A percentile compares a stretch with the other conserved stretches of the same genome.
Evolutionary conservation across 768 basidiomycete genomes (phyloP).

Genomic region (Lactifluus echinatus): DNA sequence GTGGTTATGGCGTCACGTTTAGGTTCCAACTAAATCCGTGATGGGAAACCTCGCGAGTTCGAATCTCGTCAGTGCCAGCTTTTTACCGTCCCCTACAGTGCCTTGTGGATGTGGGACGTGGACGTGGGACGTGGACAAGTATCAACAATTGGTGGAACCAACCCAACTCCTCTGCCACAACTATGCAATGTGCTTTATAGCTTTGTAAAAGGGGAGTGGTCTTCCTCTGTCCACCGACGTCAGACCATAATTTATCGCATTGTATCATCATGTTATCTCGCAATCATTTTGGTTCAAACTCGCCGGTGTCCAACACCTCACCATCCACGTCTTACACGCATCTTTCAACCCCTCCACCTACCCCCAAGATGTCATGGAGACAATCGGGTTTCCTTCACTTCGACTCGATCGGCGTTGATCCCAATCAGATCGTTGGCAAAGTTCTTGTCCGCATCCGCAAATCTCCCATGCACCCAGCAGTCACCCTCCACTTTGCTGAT

Average conservation of each 20-base stretch:
- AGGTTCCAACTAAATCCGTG: conserved; percentile 39
- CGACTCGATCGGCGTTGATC: conserved; percentile 26
- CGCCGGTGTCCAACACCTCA: background rate
- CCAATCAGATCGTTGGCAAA: conserved; percentile 28
- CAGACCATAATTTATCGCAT: background rate
- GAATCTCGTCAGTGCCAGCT: conserved; percentile 52
- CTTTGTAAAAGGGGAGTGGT: background rate
- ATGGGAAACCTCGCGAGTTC: conserved; percentile 54
- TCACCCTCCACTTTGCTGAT: conserved; percentile 32
- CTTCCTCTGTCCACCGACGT: background rate
- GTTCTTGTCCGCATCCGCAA: conserved; percentile 27
- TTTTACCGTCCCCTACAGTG: background rate
- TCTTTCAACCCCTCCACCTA: conserved; percentile 1
- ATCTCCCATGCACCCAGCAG: conserved; percentile 28
- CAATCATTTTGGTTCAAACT: background rate
- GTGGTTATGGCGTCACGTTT: conserved; percentile 56
- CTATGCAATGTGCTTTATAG: conserved; percentile 5
- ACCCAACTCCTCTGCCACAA: background rate
- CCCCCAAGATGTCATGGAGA: conserved; percentile 7
- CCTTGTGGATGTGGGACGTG: no score
- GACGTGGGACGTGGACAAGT: no score
- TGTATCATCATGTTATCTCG: conserved; percentile 3
- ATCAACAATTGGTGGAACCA: background rate
- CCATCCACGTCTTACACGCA: background rate
- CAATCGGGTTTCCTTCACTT: conserved; percentile 16